These are phyloP conservation scores for Babesia bovis DNA, from an alignment of 169 alveolate species.

Conservation along the genomic window DNA sequence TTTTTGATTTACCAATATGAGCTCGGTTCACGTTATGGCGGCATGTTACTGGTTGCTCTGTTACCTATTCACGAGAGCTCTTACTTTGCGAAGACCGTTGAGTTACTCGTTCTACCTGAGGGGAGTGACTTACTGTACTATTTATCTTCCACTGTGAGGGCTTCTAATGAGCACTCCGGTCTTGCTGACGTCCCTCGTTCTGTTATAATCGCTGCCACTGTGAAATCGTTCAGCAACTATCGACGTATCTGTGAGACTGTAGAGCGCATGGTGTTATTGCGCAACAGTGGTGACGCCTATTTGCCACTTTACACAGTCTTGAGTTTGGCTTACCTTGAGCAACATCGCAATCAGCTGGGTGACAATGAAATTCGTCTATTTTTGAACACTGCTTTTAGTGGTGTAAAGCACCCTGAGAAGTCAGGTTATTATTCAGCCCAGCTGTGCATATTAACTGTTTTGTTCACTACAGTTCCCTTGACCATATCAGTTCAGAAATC, in stretches of 20 bases:
- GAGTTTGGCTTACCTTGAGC: conserved; percentile 33
- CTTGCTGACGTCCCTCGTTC: conserved; percentile 23
- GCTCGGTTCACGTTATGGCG: conserved; percentile 31
- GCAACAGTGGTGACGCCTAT: conserved; percentile 24
- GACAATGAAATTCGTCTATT: conserved; percentile 43
- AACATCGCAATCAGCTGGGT: conserved; percentile 22
- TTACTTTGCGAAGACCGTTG: conserved; percentile 18
- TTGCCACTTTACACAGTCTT: conserved; percentile 37
- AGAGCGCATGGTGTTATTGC: conserved; percentile 8
- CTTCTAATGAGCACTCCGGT: background rate
- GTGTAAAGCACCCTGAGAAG: conserved; percentile 20
- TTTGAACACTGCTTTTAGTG: conserved; percentile 27
- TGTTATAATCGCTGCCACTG: conserved; percentile 28
- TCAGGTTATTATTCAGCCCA: conserved; percentile 25
- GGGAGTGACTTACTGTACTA: conserved; percentile 26
- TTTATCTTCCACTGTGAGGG: background rate
- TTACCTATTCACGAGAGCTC: conserved; percentile 50
- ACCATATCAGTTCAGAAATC: conserved; percentile 39
- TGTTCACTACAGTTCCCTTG: conserved; percentile 21
- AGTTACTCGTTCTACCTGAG: conserved; percentile 7
- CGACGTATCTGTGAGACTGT: conserved; percentile 23
- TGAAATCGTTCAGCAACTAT: conserved; percentile 16
- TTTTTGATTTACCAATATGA: conserved; percentile 55
- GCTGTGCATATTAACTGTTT: conserved; percentile 41
- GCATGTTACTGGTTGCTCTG: conserved; percentile 12